Percentiles rank a stretch among this genome's conserved stretches.
Conservation (phyloP, 73 alveolate species). For the Paraurostyla sp. region DNA sequence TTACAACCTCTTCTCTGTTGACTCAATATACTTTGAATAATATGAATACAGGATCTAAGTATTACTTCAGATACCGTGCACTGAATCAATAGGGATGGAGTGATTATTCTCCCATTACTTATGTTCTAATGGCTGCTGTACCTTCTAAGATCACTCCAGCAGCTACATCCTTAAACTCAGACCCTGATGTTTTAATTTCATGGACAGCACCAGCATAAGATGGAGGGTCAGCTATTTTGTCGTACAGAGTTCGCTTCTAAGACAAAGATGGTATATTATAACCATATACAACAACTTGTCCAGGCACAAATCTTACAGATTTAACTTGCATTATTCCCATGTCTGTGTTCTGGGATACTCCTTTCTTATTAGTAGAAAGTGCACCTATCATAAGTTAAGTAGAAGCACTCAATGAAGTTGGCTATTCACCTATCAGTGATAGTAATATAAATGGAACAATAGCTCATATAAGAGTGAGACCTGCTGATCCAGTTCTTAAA, state of each 20-base stretch:
- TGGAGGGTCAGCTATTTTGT: constrained; percentile 56
- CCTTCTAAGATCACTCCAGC: constrained; percentile 53
- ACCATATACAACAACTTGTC: constrained; percentile 20
- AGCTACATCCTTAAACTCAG: constrained; percentile 10
- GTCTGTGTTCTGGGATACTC: constrained; percentile 23
- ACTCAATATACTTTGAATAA: constrained; percentile 31
- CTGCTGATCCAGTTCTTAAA: background rate
- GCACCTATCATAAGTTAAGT: constrained; percentile 46
- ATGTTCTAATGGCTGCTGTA: constrained; percentile 49
- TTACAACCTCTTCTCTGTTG: background rate
- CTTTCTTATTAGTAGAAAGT: constrained; percentile 25
- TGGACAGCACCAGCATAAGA: constrained; percentile 70
- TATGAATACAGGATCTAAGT: constrained; percentile 56
- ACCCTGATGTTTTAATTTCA: constrained; percentile 39
- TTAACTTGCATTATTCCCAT: constrained; percentile 24
- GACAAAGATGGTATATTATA: constrained; percentile 25
- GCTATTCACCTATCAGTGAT: background rate
- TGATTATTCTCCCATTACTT: constrained; percentile 22
- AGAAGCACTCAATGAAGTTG: constrained; percentile 42
- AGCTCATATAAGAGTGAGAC: background rate
- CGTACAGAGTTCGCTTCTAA: constrained; percentile 34
- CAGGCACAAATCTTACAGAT: constrained; percentile 29
- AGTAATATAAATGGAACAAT: constrained; percentile 34
- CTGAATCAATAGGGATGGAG: constrained; percentile 70
- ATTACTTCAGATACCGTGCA: constrained; percentile 69